phyloP scores from a whole-genome alignment of 345 rosid genomes.

The Citrus medica region DNA sequence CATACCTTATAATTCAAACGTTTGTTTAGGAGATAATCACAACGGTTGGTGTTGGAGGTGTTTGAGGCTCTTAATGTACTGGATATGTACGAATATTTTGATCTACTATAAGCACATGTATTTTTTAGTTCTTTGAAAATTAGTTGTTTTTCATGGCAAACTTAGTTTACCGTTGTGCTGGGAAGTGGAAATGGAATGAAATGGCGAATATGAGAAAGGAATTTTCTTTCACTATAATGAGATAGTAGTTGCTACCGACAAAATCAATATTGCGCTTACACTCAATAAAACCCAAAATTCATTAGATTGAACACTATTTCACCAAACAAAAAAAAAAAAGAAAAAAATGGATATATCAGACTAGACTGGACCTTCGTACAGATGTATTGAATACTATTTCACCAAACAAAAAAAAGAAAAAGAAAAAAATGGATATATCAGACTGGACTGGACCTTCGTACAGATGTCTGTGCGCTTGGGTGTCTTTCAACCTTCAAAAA shows the following conservation, averaged over 20 bases:
- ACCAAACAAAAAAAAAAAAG: conserved; percentile 1
- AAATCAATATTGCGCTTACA: conserved; percentile 27
- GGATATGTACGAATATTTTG: too few species aligned
- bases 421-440: too few species aligned
- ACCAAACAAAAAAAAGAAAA: too few species aligned
- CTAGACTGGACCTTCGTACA: conserved; percentile 28
- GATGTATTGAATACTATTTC: too few species aligned
- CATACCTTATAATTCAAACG: rapidly evolving
- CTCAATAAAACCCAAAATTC: conserved; percentile 22
- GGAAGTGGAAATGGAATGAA: background rate
- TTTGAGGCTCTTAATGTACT: too few species aligned
- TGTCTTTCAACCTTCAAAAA: conserved; percentile 12
- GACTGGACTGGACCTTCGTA: too few species aligned
- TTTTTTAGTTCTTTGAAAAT: too few species aligned
- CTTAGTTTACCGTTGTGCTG: background rate
- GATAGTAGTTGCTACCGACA: conserved; percentile 1
- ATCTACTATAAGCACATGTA: too few species aligned
- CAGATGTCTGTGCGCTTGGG: conserved; percentile 37
- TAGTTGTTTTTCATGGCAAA: too few species aligned
- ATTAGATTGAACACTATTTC: conserved; percentile 16
- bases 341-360: conserved; percentile 1
- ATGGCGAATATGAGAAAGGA: background rate
- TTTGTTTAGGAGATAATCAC: too few species aligned
- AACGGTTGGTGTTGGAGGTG: too few species aligned
- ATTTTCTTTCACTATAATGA: conserved; percentile 2